Conservation (phyloP, 768 basidiomycete genomes). For the Leccinum sublutescens region DNA sequence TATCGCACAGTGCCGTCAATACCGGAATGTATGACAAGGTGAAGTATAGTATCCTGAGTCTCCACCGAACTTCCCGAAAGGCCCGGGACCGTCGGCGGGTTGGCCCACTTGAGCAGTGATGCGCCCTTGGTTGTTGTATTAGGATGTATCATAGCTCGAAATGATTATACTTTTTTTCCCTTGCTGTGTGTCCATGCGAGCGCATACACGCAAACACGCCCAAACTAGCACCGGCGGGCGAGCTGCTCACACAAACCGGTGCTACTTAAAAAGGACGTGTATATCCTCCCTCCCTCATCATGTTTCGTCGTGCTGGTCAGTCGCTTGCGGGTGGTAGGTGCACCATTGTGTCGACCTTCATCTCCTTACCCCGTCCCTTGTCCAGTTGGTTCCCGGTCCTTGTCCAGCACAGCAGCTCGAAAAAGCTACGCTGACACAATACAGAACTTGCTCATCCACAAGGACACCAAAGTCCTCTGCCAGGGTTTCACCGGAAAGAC, state of each 20-base stretch:
- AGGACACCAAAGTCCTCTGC: constrained; percentile 92
- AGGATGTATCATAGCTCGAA: constrained; percentile 16
- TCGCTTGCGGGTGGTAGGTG: constrained; percentile 53
- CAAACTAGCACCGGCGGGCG: constrained; percentile 24
- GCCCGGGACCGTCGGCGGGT: constrained; percentile 60
- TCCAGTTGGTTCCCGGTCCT: constrained; percentile 70
- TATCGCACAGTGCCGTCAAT: constrained; percentile 55
- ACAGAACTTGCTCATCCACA: constrained; percentile 87
- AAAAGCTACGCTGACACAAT: constrained; percentile 86
- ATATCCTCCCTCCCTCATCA: constrained; percentile 16
- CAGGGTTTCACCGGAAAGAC: constrained; percentile 97
- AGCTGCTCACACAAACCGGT: constrained; percentile 13
- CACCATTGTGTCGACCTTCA: neutral
- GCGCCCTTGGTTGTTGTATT: constrained; percentile 1
- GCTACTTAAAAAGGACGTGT: constrained; percentile 6
- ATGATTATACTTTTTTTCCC: constrained; percentile 14
- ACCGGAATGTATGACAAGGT: constrained; percentile 72
- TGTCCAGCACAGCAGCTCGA: constrained; percentile 74
- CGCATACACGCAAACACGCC: constrained; percentile 22
- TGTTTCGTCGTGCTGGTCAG: constrained; percentile 64
- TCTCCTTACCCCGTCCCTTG: neutral
- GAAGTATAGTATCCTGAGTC: constrained; percentile 68
- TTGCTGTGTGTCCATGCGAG: neutral
- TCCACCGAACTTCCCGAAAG: constrained; percentile 75
- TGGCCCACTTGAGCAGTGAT: constrained; percentile 29